Base-by-base conservation (phyloP, 495 filamentous ascomycete species). In the Podospora australis region DNA sequence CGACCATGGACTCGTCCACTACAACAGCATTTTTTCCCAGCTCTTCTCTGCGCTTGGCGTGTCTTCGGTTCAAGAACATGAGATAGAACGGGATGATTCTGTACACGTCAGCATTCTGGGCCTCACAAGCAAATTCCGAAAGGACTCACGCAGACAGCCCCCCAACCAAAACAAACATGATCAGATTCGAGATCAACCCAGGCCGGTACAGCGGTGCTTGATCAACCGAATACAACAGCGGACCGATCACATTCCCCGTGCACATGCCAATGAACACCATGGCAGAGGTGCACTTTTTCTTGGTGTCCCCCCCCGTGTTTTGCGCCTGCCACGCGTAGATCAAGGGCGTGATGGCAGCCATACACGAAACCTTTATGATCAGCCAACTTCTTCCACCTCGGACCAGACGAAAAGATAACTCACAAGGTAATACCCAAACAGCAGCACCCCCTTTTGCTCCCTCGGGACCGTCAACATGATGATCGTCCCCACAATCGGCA, bases 251-350 rank as follows among this genome's bases (percentile, higher is more conserved):
- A n/a, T 73, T 83, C 23, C 81, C 81, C 13, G 74, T 74, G 52
- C 75, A 82, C 58, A 80, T 78, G 9, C 81, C 81, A 23, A 82
- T 67, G 41, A 82, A 77, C 6, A 83, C 63, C 34, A 83, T 73
- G 44, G 67, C 78, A 0, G 80, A 81, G 0, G 75, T 82, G 21
- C 79, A 73, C 52, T 83, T 83, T 55, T 81, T 78, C 61, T 84
- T 85, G 13, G 80, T 83, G 50, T 85, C 80, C 0, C 80, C 80
- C 1, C 72, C 81, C 0, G 80, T 85, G 55, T 85, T 85, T 52
- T 73, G 79, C 0, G 78, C 80, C 11, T 75, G 77, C 81, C 81
- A 85, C 0, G 78, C 74, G 57, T 82, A 83, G 30, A 85, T 77
- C 56, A 85, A 64, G 4, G 81, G 80, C 6, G 78, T 77, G 63